phyloP scores from a whole-genome alignment of 2,329 filamentous ascomycete species.

The Capronia coronata region DNA sequence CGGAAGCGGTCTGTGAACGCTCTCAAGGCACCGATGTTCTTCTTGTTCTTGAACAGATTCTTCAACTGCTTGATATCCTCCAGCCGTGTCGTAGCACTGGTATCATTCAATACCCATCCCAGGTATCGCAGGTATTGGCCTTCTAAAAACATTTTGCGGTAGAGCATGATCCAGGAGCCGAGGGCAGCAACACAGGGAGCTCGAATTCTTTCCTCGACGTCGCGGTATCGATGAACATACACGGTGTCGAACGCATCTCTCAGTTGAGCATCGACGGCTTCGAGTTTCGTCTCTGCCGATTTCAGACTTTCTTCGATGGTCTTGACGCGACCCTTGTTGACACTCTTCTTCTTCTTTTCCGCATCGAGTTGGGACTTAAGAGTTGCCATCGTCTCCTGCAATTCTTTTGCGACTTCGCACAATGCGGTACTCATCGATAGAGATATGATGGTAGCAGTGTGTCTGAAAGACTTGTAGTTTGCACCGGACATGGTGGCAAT shows the following conservation, averaged over 20 bases:
- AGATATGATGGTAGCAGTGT: conserved; percentile 82
- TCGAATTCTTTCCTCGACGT: conserved; percentile 83
- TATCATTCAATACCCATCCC: conserved; percentile 90
- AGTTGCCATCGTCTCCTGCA: conserved; percentile 66
- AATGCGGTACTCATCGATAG: conserved; percentile 72
- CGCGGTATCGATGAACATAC: conserved; percentile 91
- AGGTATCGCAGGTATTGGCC: conserved; percentile 86
- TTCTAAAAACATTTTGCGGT: conserved; percentile 85
- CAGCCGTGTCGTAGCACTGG: conserved; percentile 64
- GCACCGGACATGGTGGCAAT: conserved; percentile 86
- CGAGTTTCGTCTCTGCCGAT: conserved; percentile 62
- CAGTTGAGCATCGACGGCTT: conserved; percentile 63
- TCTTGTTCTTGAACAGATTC: conserved; percentile 70
- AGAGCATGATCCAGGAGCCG: conserved; percentile 77
- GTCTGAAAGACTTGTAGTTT: conserved; percentile 78
- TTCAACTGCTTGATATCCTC: conserved; percentile 80
- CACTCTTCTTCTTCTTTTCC: conserved; percentile 63
- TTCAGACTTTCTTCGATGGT: conserved; percentile 67
- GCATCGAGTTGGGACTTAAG: conserved; percentile 71
- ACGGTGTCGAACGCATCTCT: conserved; percentile 86
- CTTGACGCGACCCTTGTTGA: conserved; percentile 71
- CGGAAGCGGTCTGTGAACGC: conserved; percentile 93
- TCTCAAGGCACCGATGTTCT: conserved; percentile 68
- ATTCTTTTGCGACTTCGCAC: conserved; percentile 63
- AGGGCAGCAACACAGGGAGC: conserved; percentile 82